phyloP scores from a whole-genome alignment of 2,329 filamentous ascomycete species.

The Colletotrichum orchidophilum region DNA sequence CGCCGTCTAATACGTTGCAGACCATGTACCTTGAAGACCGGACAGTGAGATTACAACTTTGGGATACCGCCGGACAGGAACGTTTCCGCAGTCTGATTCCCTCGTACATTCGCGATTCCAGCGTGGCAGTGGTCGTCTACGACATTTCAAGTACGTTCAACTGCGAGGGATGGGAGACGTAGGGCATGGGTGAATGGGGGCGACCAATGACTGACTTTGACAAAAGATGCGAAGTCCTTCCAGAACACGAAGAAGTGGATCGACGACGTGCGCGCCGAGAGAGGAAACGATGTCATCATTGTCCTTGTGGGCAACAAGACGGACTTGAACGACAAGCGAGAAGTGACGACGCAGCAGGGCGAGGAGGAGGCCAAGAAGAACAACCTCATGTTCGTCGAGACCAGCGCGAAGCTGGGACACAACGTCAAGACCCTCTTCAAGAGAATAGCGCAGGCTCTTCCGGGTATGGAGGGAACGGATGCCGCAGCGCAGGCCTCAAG shows the following conservation, averaged over 20 bases:
- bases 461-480: conserved; percentile 95
- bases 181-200: neutral
- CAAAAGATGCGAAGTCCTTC: conserved; percentile 87
- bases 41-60: conserved; percentile 95
- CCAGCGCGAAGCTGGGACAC: conserved; percentile 95
- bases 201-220: neutral
- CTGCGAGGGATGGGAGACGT: neutral
- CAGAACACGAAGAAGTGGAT: conserved; percentile 99
- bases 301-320: conserved; percentile 99
- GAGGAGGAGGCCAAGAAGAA: conserved; percentile 99
- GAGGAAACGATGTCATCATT: conserved; percentile 98
- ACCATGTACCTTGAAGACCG: conserved; percentile 99
- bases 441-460: conserved; percentile 96
- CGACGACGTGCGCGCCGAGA: conserved; percentile 94
- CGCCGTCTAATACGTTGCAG: conserved; percentile 51
- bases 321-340: conserved; percentile 96
- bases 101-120: conserved; percentile 97
- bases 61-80: conserved; percentile 98
- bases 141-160: conserved; percentile 83
- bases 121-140: conserved; percentile 97
- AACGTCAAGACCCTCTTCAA: conserved; percentile 98
- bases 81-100: conserved; percentile 97
- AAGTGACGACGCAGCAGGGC: conserved; percentile 95
- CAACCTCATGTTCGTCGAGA: conserved; percentile 99
- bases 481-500: conserved; percentile 75